Percentiles rank a stretch among this genome's conserved stretches.
Evolutionary conservation across 257 asterid species (phyloP).

Genomic region (Phtheirospermum japonicum): DNA sequence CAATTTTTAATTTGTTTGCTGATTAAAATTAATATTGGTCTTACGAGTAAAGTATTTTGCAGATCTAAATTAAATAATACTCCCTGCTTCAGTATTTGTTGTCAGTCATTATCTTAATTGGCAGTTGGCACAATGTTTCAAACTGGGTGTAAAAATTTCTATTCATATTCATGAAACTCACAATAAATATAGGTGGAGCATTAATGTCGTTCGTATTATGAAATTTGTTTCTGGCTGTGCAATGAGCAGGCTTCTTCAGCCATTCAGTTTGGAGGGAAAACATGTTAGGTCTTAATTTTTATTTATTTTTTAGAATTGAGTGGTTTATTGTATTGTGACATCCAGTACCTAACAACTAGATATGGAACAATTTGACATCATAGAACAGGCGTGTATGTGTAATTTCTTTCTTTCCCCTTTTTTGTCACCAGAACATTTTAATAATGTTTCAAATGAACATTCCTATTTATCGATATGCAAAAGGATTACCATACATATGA

Average conservation of each 20-base stretch:
- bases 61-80: background rate
- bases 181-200: slow-evolving; percentile 3
- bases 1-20: slow-evolving; percentile 9
- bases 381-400: no score
- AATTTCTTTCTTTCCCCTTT: no score
- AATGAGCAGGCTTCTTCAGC: slow-evolving; percentile 9
- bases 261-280: slow-evolving; percentile 8
- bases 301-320: background rate
- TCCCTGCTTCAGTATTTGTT: background rate
- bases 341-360: no score
- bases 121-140: background rate
- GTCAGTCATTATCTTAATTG: background rate
- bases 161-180: slow-evolving; percentile 1
- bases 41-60: background rate
- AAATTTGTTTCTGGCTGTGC: background rate
- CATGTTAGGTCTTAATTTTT: background rate
- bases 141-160: background rate
- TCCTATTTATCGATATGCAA: no score
- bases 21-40: slow-evolving; percentile 10
- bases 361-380: no score
- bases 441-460: no score
- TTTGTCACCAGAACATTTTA: no score
- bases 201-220: background rate
- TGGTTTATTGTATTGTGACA: background rate
- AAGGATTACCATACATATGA: no score